Base-by-base conservation (phyloP, 2,329 filamentous ascomycete genomes). In the Microcera coccophila region DNA sequence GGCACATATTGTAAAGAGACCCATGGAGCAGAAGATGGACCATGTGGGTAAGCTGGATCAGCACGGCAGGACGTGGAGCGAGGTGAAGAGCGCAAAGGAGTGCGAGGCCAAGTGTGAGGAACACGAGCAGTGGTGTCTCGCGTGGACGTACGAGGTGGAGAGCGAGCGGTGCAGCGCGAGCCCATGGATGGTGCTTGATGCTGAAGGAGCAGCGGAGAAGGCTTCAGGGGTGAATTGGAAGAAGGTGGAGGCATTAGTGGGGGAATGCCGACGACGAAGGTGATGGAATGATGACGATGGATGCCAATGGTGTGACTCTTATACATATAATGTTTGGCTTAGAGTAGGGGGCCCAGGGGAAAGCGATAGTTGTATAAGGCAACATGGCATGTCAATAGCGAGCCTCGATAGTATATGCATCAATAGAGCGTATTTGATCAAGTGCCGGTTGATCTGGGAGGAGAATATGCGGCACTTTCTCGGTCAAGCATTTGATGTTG, bases 11-110 rank as follows among this genome's bases (percentile, higher is more conserved):
- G 57, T 62, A 39, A 51, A 54, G 35, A 53, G 62, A 36, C 66
- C 67, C 16, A 61, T 70, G 41, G 60, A 65, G 41, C 39, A 56
- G 18, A 64, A 67, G 29, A 64, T 65, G 47, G 75, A 80, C 52
- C 71, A 73, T 51, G 75, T 79, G 14, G 76, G 75, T n/a, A 66
- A 66, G 37, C 62, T 64, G 17, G 73, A 73, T 49, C 71, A 74
- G 47, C 55, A 58, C 42, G 65, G 64, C 36, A 68, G 60, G 42
- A 66, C 63, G 16, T 62, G 67, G 48, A 53, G 57, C 11, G 57
- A 62, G 28, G 61, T 73, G 10, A 53, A 55, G 26, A 66, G 62
- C 35, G 64, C 68, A 5, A 67, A 71, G 21, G 64, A 63, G 26
- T 78, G 75, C 51, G 50, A 68, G 45, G 56, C 58, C 14, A 63